Evolutionary conservation across 768 basidiomycete genomes (phyloP).

Genomic region (Calocera viscosa): DNA sequence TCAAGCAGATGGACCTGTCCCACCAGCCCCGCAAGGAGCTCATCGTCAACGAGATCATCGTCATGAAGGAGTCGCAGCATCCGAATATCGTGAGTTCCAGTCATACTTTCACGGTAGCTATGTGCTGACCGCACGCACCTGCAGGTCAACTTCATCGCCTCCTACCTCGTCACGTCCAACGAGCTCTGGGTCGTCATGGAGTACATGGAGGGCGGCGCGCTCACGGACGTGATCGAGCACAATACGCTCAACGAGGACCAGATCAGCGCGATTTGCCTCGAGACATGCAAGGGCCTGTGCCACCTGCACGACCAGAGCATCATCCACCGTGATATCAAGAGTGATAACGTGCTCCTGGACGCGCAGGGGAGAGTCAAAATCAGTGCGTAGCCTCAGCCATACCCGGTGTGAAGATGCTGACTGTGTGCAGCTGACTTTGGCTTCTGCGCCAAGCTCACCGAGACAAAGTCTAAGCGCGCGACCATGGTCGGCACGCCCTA

Average conservation of each 20-base stretch:
- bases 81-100: slow-evolving; percentile 57
- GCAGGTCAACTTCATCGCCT: slow-evolving; percentile 71
- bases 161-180: slow-evolving; percentile 74
- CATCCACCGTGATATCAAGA: slow-evolving; percentile 96
- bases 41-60: slow-evolving; percentile 94
- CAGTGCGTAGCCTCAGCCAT: slow-evolving; percentile 45
- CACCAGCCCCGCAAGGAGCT: slow-evolving; percentile 94
- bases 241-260: slow-evolving; percentile 92
- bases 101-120: neutral
- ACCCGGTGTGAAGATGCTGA: neutral
- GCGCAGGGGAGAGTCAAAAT: slow-evolving; percentile 91
- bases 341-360: slow-evolving; percentile 89
- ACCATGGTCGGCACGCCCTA: slow-evolving; percentile 99
- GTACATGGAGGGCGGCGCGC: slow-evolving; percentile 95
- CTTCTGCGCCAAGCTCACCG: slow-evolving; percentile 90
- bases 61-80: slow-evolving; percentile 97
- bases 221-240: slow-evolving; percentile 96
- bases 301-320: slow-evolving; percentile 90
- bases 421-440: slow-evolving; percentile 71
- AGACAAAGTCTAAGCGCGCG: slow-evolving; percentile 91
- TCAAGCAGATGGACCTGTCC: slow-evolving; percentile 96
- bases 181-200: slow-evolving; percentile 99
- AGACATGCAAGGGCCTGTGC: slow-evolving; percentile 92
- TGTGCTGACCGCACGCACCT: neutral
- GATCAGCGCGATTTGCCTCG: slow-evolving; percentile 79